Base-by-base conservation (phyloP, 306 rosid genomes). In the Phaseolus lunatus region DNA sequence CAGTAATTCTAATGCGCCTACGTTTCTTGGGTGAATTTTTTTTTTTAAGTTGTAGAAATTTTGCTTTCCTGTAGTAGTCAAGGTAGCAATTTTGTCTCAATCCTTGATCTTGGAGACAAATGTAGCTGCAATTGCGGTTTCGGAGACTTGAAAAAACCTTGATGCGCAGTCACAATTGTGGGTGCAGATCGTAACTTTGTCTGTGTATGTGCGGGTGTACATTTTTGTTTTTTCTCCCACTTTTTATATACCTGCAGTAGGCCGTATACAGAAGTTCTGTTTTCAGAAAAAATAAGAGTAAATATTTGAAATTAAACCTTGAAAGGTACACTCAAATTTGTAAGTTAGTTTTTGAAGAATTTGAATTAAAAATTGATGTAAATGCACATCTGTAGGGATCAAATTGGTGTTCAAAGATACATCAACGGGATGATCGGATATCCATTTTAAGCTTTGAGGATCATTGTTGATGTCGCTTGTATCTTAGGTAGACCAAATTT, bases 401-500 rank as follows among this genome's bases (percentile, higher is more conserved):
- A 78, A 56, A 18, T 68, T 50, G 65, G 69, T 65, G 19, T 65
- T 19, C 27, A 76, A 22, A 49, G 63, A 13, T 75, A 20, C 57
- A 48, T 20, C 16, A 12, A n/a, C 1, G n/a, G 9, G 45, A 33
- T 10, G 37, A 77, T 6, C 9, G 8, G 43, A 50, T n/a, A 6
- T 11, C 13, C 2, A 49, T 16, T 47, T 69, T 70, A 50, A 71
- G 23, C 35, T 66, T 16, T 52, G 43, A 37, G 45, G 41, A 19
- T 13, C 27, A 48, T 18, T 20, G 52, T 19, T 71, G 48, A 31
- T 50, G 33, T 52, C 31, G n/a, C 13, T 2, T 20, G 72, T 64
- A 76, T 76, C 37, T 64, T 49, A 20, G 12, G 75, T 54, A 15
- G 26, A 31, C 39, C 67, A 68, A 68, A 68, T 44, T 56, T 57